Conservation (phyloP, 225 moss, liverwort and hornwort genomes). For the Rhytidiadelphus loreus region DNA sequence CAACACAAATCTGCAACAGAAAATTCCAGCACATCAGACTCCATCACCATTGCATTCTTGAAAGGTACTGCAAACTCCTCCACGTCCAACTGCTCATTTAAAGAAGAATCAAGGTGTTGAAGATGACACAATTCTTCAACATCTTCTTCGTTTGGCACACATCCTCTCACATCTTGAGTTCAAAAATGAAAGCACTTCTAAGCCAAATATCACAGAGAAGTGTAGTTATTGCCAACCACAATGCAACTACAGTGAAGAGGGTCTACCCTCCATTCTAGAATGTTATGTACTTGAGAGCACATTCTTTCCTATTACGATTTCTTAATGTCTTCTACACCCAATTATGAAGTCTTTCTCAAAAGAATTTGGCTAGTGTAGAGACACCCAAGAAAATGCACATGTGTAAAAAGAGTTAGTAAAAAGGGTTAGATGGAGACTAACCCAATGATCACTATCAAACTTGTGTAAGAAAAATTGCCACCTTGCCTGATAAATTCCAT, state of each 20-base stretch:
- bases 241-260: not conserved
- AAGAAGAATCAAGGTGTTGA: not conserved
- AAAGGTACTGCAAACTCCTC: not conserved
- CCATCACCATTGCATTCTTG: not conserved
- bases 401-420: not conserved
- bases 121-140: not conserved
- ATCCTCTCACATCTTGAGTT: not conserved
- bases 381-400: not conserved
- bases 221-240: not conserved
- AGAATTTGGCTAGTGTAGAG: not conserved
- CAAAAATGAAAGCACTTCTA: not conserved
- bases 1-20: slow-evolving; percentile 1
- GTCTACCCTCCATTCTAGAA: not conserved
- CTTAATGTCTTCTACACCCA: not conserved
- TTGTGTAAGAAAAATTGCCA: slow-evolving; percentile 52
- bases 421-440: not conserved
- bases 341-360: too few species aligned
- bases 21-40: not conserved
- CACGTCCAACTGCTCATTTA: not conserved
- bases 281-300: not conserved
- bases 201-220: not conserved
- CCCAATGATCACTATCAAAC: slow-evolving; percentile 50
- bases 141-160: not conserved
- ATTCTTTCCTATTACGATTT: not conserved
- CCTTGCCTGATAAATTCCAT: slow-evolving; percentile 19